Evolutionary conservation across 2,329 filamentous ascomycete species (phyloP), one percentile per base, ranked within the genome.

Genomic region (Arthrocladium fulminans): DNA sequence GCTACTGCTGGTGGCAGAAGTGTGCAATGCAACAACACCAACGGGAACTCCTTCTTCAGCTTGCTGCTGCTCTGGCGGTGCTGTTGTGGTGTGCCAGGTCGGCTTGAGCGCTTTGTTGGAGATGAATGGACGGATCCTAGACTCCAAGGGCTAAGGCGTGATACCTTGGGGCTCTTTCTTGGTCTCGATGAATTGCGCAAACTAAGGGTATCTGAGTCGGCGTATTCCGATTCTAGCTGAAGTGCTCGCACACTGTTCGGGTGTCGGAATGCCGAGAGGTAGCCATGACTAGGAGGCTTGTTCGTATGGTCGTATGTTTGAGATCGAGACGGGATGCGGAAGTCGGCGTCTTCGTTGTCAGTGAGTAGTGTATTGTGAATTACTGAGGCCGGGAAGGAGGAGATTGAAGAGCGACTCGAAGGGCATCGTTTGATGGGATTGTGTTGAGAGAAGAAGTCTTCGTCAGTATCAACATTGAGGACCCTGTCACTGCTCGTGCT

Each of bases 11-110:
- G 70, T 0, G 77, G 75, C 12, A 82, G 65, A 1, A 82, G 61
- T 3, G 73, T 81, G 45, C 79, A 74, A 58, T 83, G 79, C 2
- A 83, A 64, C 44, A 83, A 62, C 2, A 83, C 76, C 3, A 83
- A 67, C 0, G 79, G 79, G 49, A 72, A 72, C 51, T 77, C 73
- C 45, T 67, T 68, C 51, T 65, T 65, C 2, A 61, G 48, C 41
- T 62, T 73, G 10, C 61, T 57, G 23, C 61, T 66, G 38, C 52
- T 52, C 12, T 38, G 32, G 7, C 32, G 32, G 7, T 35, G 35
- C 43, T 53, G 56, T 20, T 49, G 43, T 7, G 50, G 49, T 6
- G 52, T 54, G 17, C 22, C 43, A 25, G 52, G 47, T 12, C 50
- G 48, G 32, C 37, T 52, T n/a, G 41, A 47, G 38, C 55, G 42